A percentile compares a stretch with the other conserved stretches of the same genome.
Evolutionary conservation across 345 rosid species (phyloP).

Genomic region (Salix viminalis): DNA sequence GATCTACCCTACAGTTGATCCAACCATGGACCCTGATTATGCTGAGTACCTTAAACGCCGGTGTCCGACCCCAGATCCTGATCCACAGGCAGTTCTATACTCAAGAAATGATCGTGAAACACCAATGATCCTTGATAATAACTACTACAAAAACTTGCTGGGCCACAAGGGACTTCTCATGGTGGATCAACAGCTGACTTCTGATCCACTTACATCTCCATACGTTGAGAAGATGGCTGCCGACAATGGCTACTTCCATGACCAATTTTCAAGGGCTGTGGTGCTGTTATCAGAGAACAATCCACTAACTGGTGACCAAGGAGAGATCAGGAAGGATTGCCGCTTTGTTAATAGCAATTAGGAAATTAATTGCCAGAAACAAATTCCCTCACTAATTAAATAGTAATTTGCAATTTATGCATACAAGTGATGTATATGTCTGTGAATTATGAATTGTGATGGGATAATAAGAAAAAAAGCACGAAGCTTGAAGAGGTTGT

Average conservation of each 20-base stretch:
- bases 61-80: constrained; percentile 57
- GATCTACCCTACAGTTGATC: constrained; percentile 67
- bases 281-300: constrained; percentile 63
- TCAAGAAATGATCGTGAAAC: constrained; percentile 71
- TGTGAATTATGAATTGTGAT: no score
- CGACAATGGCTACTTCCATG: constrained; percentile 63
- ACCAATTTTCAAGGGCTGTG: constrained; percentile 58
- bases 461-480: no score
- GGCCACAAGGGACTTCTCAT: constrained; percentile 59
- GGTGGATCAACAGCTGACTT: constrained; percentile 58
- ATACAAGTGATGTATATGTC: neutral
- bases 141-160: constrained; percentile 59
- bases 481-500: no score
- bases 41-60: constrained; percentile 61
- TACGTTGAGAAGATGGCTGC: constrained; percentile 66
- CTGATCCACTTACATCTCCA: constrained; percentile 57
- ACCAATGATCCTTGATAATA: constrained; percentile 75
- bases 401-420: neutral
- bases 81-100: constrained; percentile 51
- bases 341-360: constrained; percentile 46
- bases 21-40: constrained; percentile 53
- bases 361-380: neutral
- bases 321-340: constrained; percentile 76
- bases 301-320: constrained; percentile 61
- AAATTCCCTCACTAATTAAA: constrained; percentile 9